Conservation (phyloP, 441 rosid genomes). For the Gossypium trilobum region DNA sequence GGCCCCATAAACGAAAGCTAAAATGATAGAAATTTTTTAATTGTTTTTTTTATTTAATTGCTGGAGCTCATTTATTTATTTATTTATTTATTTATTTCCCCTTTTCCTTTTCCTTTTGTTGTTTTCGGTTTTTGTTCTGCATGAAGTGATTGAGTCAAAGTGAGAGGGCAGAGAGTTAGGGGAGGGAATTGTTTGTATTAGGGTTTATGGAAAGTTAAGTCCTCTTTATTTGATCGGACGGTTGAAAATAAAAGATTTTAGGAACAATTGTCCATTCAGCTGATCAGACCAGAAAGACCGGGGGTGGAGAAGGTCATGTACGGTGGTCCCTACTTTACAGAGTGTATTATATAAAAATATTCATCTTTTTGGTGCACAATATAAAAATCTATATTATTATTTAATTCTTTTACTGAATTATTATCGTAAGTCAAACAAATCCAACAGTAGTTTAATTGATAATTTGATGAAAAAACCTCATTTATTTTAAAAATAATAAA, state of each 20-base stretch:
- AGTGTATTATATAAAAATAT: background rate
- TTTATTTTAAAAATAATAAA: too few species aligned
- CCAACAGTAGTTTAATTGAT: too few species aligned
- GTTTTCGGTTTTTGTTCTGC: background rate
- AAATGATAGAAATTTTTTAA: background rate
- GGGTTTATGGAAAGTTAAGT: background rate
- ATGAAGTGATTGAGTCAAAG: background rate
- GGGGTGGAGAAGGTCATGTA: background rate
- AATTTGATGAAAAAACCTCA: too few species aligned
- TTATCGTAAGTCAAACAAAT: too few species aligned
- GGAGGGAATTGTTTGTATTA: background rate
- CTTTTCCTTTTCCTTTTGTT: background rate
- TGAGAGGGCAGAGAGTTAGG: background rate
- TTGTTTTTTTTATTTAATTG: constrained; percentile 5
- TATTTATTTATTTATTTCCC: background rate
- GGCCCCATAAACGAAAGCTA: background rate
- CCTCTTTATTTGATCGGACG: background rate
- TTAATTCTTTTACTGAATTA: too few species aligned
- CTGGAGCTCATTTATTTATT: constrained; percentile 7
- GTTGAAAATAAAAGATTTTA: background rate
- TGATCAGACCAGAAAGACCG: background rate
- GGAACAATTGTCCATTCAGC: background rate
- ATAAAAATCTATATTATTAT: too few species aligned
- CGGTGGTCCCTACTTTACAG: background rate
- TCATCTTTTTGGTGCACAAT: too few species aligned